Evolutionary conservation across 73 alveolate genomes (phyloP), one percentile per base, ranked within the genome.

Genomic region (Breviolum minutum): DNA sequence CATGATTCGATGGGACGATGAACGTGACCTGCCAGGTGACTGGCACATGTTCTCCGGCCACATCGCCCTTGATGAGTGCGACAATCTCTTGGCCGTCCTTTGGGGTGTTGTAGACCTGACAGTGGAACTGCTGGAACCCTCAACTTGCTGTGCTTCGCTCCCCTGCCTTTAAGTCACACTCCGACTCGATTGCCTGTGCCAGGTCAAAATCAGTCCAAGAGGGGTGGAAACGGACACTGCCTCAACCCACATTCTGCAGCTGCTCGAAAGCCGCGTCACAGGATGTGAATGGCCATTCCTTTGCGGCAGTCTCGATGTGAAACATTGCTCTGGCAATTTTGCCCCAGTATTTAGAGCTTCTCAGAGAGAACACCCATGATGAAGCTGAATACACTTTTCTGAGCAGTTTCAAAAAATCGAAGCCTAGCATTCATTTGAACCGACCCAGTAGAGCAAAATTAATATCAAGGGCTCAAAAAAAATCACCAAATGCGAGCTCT

Each of bases 161-260:
- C 19, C 61, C 40, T 27, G 69, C 97, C 97, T 92, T 71, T 40
- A 92, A 60, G 70, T 92, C 97, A 29, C 97, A 92, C 89, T 92
- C 97, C 1, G 88, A 79, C 62, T 92, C 97, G 71, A 92, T 74
- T 48, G 97, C 96, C 96, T 90, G 63, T 40, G 54, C 54, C 54
- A 40, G 54, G 17, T 20, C 40, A 26, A 40, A 14, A n/a, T 82
- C 54, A 40, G 69, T 30, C 29, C 70, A 24, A 82, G 63, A 30
- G 32, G 68, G 32, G 32, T 30, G 88, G n/a, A 79, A 79, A 79
- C 88, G n/a, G 40, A 14, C 32, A 22, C 81, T 16, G 63, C 99
- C 99, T 94, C 99, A 63, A 94, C 30, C 99, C 99, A 94, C 99
- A 94, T 94, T 19, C 99, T 48, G 80, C 99, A 94, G 94, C 97